These are phyloP conservation scores for Blastomyces percursus DNA, from an alignment of 2,329 filamentous ascomycete genomes.

Conservation along the genomic window DNA sequence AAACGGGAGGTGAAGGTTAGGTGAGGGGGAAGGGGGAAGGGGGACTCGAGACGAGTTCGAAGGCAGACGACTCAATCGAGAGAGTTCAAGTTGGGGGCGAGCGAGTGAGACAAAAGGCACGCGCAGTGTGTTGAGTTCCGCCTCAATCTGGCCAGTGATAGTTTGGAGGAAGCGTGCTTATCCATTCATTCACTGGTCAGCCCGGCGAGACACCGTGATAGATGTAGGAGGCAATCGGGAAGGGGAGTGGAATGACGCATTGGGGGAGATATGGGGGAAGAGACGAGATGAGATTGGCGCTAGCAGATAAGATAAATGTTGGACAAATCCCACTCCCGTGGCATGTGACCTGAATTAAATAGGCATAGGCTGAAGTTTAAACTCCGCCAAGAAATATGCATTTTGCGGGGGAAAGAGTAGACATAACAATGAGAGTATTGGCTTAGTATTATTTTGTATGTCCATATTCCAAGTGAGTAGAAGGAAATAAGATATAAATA, in stretches of 20 bases:
- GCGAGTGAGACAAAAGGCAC: background rate
- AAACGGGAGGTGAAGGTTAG: background rate
- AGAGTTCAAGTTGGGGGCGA: background rate
- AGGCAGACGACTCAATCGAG: background rate
- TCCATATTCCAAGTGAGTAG: background rate
- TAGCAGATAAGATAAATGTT: conserved; percentile 2
- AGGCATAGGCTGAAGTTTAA: background rate
- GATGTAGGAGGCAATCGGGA: background rate
- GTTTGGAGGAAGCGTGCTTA: background rate
- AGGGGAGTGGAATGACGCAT: background rate
- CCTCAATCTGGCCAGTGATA: background rate
- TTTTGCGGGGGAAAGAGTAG: too few relatives aligned
- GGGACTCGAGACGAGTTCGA: background rate
- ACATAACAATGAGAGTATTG: too few relatives aligned
- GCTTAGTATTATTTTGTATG: too few relatives aligned
- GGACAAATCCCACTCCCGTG: too few relatives aligned
- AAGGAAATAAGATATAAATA: background rate
- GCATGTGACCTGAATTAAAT: conserved; percentile 3
- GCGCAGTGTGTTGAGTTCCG: background rate
- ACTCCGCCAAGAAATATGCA: too few relatives aligned
- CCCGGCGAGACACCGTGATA: background rate
- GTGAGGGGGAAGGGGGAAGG: background rate
- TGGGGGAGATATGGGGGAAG: background rate
- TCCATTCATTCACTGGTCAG: background rate
- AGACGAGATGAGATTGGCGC: background rate